phyloP scores from a whole-genome alignment of 2,329 filamentous ascomycete genomes.

The Cladosporium sp. region DNA sequence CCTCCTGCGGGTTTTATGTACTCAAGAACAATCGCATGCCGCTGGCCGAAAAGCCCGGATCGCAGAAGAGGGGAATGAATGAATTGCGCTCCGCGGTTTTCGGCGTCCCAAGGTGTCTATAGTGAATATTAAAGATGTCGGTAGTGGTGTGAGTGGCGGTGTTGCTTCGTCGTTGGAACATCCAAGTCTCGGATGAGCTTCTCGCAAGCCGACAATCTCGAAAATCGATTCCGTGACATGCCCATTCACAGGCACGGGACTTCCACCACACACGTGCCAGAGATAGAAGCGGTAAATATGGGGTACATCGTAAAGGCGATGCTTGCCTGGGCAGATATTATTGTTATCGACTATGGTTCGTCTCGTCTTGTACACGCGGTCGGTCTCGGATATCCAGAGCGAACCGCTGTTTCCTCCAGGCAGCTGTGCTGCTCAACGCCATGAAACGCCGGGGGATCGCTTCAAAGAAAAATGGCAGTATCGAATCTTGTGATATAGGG shows the following conservation, averaged over 20 bases:
- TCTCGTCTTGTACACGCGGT: constrained; percentile 11
- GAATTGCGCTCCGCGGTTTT: neutral
- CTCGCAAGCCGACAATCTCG: neutral
- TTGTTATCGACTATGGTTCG: constrained; percentile 13
- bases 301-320: neutral
- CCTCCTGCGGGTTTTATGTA: neutral
- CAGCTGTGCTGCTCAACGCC: constrained; percentile 17
- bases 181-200: neutral
- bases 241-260: neutral
- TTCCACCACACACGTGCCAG: neutral
- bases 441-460: constrained; percentile 7
- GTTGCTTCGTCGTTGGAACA: neutral
- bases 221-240: neutral
- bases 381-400: constrained; percentile 17
- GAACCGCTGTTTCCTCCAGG: constrained; percentile 11
- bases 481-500: neutral
- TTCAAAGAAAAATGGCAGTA: constrained; percentile 1
- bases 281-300: neutral
- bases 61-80: neutral
- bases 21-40: neutral
- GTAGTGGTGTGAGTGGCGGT: neutral
- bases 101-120: neutral
- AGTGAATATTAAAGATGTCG: constrained; percentile 4
- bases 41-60: neutral
- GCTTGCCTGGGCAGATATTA: constrained; percentile 8